Conservation (phyloP, 345 rosid genomes). For the Dovyalis caffra region DNA sequence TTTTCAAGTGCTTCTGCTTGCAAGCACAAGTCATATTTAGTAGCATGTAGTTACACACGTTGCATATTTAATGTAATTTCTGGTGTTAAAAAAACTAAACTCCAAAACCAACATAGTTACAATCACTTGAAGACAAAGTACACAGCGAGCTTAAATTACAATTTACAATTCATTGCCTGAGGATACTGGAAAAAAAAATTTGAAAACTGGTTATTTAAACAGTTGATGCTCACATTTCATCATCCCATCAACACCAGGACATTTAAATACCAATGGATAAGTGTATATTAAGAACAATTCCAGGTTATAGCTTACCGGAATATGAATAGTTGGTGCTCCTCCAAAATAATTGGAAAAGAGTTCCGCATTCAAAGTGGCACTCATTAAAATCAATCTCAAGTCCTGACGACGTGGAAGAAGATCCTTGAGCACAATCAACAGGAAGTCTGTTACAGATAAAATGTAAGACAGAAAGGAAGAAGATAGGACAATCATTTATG, state of each 20-base stretch:
- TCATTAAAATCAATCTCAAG: conserved; percentile 92
- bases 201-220: conserved; percentile 1
- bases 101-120: background rate
- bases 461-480: conserved; percentile 1
- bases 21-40: background rate
- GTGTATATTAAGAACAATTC: background rate
- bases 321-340: conserved; percentile 86
- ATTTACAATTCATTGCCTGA: conserved; percentile 3
- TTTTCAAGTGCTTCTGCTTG: background rate
- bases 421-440: conserved; percentile 92
- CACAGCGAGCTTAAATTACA: background rate
- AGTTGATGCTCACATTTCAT: background rate
- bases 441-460: conserved; percentile 62
- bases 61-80: background rate
- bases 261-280: conserved; percentile 6
- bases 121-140: background rate
- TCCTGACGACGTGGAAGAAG: conserved; percentile 94
- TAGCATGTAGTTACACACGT: background rate
- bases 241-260: background rate
- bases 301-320: conserved; percentile 61
- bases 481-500: conserved; percentile 3
- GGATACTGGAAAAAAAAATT: background rate
- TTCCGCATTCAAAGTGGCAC: conserved; percentile 97
- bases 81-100: background rate
- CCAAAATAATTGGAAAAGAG: conserved; percentile 88